Percentiles rank a stretch among this genome's conserved stretches.
These are phyloP conservation scores for Zostera marina DNA, from an alignment of 116 monocot genomes.

Conservation along the genomic window DNA sequence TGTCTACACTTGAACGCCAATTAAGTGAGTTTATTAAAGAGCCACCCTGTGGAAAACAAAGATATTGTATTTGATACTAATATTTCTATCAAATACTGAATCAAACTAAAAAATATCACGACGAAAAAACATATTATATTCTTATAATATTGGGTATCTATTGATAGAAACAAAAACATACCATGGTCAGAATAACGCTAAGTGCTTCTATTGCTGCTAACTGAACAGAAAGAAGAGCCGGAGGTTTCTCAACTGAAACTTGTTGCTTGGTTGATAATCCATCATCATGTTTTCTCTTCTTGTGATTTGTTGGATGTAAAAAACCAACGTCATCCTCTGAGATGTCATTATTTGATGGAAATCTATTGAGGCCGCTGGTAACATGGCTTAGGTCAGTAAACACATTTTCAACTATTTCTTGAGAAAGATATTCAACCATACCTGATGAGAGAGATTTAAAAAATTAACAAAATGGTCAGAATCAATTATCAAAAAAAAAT, in stretches of 20 bases:
- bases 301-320: constrained; percentile 11
- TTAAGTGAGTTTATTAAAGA: constrained; percentile 33
- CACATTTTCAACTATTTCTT: constrained; percentile 46
- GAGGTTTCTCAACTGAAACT: constrained; percentile 12
- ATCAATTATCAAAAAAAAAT: background rate
- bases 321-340: constrained; percentile 3
- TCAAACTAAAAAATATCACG: background rate
- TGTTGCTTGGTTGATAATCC: constrained; percentile 6
- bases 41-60: constrained; percentile 45
- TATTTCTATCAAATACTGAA: constrained; percentile 1
- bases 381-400: constrained; percentile 38
- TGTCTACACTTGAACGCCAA: constrained; percentile 50
- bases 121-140: background rate
- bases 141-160: background rate
- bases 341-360: constrained; percentile 7
- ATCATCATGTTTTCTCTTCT: constrained; percentile 42
- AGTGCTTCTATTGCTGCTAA: constrained; percentile 66
- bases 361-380: background rate
- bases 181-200: constrained; percentile 71
- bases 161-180: constrained; percentile 13
- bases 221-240: constrained; percentile 37
- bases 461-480: background rate
- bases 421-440: constrained; percentile 44
- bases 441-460: constrained; percentile 23
- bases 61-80: background rate